These are phyloP conservation scores for Hymenoscyphus scutula DNA, from an alignment of 2,329 filamentous ascomycete species.

Conservation along the genomic window DNA sequence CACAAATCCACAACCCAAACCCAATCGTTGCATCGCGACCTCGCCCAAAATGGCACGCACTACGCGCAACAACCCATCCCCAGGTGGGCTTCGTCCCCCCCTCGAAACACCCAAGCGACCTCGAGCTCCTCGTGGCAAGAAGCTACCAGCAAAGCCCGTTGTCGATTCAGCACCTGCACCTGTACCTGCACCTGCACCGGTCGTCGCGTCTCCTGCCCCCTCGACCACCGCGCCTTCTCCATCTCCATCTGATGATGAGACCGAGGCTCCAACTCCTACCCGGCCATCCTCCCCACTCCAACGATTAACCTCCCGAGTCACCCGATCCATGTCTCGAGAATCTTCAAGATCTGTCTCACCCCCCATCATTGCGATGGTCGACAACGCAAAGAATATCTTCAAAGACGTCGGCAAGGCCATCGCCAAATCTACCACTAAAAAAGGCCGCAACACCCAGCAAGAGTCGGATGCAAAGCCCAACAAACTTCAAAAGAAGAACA, in stretches of 20 bases:
- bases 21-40: not conserved
- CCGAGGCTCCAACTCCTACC: not conserved
- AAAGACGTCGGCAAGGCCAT: not conserved
- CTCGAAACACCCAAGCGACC: not conserved
- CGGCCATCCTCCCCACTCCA: not conserved
- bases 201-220: not conserved
- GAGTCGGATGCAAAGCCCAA: not conserved
- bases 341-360: not conserved
- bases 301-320: not conserved
- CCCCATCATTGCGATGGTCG: not conserved
- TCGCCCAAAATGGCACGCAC: not conserved
- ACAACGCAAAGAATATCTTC: not conserved
- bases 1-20: not conserved
- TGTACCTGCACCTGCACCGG: not conserved
- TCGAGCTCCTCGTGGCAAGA: not conserved
- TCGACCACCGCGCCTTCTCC: not conserved
- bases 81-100: not conserved
- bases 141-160: not conserved
- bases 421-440: not conserved
- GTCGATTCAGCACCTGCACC: not conserved
- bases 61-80: not conserved
- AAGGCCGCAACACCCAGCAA: not conserved
- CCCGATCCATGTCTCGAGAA: not conserved
- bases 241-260: not conserved
- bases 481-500: not conserved